phyloP scores from a whole-genome alignment of 805 yeast genomes.

The Torulaspora maleeae region DNA sequence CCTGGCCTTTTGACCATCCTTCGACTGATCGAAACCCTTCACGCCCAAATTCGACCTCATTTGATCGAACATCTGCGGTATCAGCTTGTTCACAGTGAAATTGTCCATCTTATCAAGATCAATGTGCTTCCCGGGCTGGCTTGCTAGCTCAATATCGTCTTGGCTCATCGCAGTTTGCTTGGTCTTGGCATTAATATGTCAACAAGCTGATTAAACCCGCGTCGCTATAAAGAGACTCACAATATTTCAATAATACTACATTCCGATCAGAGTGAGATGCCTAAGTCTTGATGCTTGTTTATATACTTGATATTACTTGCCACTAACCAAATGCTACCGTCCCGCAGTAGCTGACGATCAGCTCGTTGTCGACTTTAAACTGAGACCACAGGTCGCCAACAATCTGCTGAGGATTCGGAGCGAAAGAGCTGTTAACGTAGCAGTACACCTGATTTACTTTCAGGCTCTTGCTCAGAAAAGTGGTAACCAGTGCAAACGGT shows the following conservation, averaged over 20 bases:
- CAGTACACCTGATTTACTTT: conserved; percentile 27
- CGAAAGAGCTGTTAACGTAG: conserved; percentile 36
- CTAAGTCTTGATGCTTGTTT: background rate
- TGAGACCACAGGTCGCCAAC: conserved; percentile 34
- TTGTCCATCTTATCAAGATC: conserved; percentile 13
- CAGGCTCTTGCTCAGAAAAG: conserved; percentile 23
- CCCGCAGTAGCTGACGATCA: conserved; percentile 36
- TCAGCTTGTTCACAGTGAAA: conserved; percentile 26
- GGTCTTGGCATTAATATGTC: background rate
- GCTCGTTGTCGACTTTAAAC: conserved; percentile 30
- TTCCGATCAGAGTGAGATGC: no score
- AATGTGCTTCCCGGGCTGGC: background rate
- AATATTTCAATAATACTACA: no score
- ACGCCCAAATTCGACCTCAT: conserved; percentile 26
- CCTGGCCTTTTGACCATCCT: background rate
- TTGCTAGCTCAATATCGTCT: background rate
- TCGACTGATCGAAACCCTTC: conserved; percentile 3
- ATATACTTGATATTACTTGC: background rate
- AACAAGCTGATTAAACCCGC: background rate
- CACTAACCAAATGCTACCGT: conserved; percentile 35
- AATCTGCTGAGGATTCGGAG: conserved; percentile 35
- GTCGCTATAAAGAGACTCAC: background rate
- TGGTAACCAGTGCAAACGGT: conserved; percentile 25
- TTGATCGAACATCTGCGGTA: conserved; percentile 34
- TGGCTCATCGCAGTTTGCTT: background rate